A percentile compares a stretch with the other conserved stretches of the same genome.
These are phyloP conservation scores for Sclerotiophoma versabilis DNA, from an alignment of 2,329 filamentous ascomycete genomes.

Conservation along the genomic window DNA sequence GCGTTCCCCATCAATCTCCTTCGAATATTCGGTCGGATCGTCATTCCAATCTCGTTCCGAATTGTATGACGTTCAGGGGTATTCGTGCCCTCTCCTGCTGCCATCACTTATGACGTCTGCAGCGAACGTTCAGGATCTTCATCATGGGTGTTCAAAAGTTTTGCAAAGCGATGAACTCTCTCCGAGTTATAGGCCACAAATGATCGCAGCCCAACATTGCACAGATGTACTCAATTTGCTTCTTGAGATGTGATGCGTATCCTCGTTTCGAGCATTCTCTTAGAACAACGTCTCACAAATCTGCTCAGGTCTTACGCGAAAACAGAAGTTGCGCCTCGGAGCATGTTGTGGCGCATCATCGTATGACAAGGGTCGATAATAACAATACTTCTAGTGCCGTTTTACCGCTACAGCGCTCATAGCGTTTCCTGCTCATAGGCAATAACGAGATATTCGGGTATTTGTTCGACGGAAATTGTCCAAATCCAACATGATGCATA, in stretches of 20 bases:
- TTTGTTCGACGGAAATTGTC: background rate
- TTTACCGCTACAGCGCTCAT: background rate
- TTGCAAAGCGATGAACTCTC: background rate
- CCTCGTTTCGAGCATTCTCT: no score
- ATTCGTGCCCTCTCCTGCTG: background rate
- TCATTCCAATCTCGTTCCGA: background rate
- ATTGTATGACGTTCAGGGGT: slow-evolving; percentile 8
- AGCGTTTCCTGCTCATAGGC: background rate
- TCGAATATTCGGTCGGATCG: no score
- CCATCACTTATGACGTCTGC: slow-evolving; percentile 1
- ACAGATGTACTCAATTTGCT: no score
- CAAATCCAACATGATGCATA: background rate
- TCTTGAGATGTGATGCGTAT: no score
- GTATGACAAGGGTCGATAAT: slow-evolving; percentile 1
- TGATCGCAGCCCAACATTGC: no score
- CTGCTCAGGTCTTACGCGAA: no score
- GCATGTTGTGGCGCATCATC: background rate
- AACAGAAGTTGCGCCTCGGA: background rate
- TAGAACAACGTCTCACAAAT: no score
- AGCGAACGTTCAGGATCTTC: background rate
- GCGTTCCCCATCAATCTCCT: no score
- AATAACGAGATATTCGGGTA: background rate
- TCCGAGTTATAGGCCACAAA: no score
- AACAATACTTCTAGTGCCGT: slow-evolving; percentile 5
- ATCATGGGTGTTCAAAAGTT: background rate